Evolutionary conservation across 768 basidiomycete species (phyloP).

Genomic region (Calocybe indica): DNA sequence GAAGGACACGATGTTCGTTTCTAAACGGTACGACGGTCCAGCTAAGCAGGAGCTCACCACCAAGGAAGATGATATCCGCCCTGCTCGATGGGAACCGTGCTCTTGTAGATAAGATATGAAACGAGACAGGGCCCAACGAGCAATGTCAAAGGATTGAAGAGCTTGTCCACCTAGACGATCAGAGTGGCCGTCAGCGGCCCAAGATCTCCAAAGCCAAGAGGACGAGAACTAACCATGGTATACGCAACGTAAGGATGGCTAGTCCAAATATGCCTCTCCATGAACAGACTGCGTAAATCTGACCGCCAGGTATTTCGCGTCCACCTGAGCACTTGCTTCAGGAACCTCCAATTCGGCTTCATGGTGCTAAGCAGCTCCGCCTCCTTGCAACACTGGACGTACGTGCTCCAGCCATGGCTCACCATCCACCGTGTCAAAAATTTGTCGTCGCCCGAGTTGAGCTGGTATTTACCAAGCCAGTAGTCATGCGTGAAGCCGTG

Average conservation of each 20-base stretch:
- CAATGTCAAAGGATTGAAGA: conserved; percentile 83
- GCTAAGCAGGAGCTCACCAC: conserved; percentile 46
- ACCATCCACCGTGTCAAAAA: conserved; percentile 97
- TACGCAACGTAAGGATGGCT: conserved; percentile 88
- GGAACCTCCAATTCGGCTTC: conserved; percentile 95
- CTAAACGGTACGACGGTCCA: conserved; percentile 3
- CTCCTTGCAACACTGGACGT: conserved; percentile 82
- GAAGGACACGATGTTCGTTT: conserved; percentile 5
- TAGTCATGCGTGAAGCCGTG: conserved; percentile 93
- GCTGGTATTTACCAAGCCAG: conserved; percentile 91
- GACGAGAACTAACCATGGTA: conserved; percentile 75
- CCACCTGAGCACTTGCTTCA: conserved; percentile 92
- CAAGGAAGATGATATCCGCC: conserved; percentile 80
- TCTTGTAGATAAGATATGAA: conserved; percentile 71
- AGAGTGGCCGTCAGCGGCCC: not conserved
- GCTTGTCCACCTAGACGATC: conserved; percentile 61
- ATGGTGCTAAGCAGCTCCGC: conserved; percentile 86
- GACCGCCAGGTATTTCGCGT: conserved; percentile 93
- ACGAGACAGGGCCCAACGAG: conserved; percentile 82
- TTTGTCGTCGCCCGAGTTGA: conserved; percentile 93
- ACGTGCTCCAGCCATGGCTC: conserved; percentile 92
- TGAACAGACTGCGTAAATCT: conserved; percentile 84
- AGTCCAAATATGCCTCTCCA: conserved; percentile 84
- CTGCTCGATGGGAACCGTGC: conserved; percentile 55
- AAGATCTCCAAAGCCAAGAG: conserved; percentile 21